These are phyloP conservation scores for Umbilicus rupestris DNA, from an alignment of 164 flowering plant species.

Conservation along the genomic window DNA sequence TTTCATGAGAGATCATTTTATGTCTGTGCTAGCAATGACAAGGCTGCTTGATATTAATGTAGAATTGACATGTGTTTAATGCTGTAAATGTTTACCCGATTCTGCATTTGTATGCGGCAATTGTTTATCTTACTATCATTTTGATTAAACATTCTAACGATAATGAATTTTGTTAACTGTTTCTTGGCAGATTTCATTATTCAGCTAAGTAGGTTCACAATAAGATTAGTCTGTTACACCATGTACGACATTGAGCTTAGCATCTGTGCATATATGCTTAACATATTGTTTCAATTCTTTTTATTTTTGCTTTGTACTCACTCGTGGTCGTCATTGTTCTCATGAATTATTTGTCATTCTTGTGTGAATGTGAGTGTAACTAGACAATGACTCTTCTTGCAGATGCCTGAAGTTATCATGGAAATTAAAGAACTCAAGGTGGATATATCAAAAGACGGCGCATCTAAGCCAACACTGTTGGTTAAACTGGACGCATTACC, in stretches of 20 bases:
- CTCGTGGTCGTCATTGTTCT: not conserved
- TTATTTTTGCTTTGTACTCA: not conserved
- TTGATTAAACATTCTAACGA: not conserved
- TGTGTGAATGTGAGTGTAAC: not conserved
- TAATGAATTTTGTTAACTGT: not conserved
- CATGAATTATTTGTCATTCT: not conserved
- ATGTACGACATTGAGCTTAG: too few species aligned
- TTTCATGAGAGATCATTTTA: not conserved
- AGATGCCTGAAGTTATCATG: constrained; percentile 69
- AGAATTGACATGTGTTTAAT: not conserved
- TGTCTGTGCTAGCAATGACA: not conserved
- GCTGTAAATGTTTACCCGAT: not conserved
- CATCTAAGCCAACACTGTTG: constrained; percentile 53
- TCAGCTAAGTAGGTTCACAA: too few species aligned
- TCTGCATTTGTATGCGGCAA: not conserved
- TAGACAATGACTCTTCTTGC: constrained; percentile 16
- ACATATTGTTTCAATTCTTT: not conserved
- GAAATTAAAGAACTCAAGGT: constrained; percentile 77
- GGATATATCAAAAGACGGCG: constrained; percentile 82
- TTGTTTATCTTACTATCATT: not conserved
- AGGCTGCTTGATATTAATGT: not conserved
- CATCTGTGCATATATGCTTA: too few species aligned
- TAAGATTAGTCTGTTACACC: too few species aligned
- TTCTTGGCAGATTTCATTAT: too few species aligned
- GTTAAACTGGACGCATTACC: constrained; percentile 65